Evolutionary conservation across 805 yeast genomes (phyloP).

Genomic region (Lachancea mirantina): DNA sequence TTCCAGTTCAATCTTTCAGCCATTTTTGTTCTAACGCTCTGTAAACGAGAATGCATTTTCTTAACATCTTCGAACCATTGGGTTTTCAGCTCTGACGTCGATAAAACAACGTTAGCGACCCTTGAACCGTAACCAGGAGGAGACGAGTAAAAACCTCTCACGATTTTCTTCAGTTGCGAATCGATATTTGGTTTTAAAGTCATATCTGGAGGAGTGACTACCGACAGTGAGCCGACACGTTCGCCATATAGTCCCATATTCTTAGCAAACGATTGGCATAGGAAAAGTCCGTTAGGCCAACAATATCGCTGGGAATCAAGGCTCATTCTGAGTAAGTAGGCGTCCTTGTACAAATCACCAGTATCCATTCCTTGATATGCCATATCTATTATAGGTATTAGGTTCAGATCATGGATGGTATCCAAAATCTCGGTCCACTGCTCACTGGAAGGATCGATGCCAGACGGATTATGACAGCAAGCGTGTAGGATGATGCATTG

Average conservation of each 20-base stretch:
- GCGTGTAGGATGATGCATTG: constrained; percentile 69
- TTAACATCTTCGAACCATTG: constrained; percentile 82
- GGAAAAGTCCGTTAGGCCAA: constrained; percentile 44
- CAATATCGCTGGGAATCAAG: constrained; percentile 16
- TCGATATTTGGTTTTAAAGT: constrained; percentile 45
- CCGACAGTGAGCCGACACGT: constrained; percentile 74
- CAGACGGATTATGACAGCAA: constrained; percentile 96
- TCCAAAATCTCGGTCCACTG: constrained; percentile 76
- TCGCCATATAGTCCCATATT: constrained; percentile 95
- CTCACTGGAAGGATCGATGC: constrained; percentile 76
- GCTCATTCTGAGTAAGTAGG: constrained; percentile 41
- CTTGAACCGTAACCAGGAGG: constrained; percentile 95
- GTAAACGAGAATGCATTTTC: constrained; percentile 72
- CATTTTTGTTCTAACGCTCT: constrained; percentile 59
- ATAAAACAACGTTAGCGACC: constrained; percentile 71
- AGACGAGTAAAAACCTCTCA: constrained; percentile 83
- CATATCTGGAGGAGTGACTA: constrained; percentile 50
- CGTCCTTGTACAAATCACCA: constrained; percentile 73
- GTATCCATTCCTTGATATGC: constrained; percentile 95
- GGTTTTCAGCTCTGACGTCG: constrained; percentile 46
- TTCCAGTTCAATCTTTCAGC: constrained; percentile 71
- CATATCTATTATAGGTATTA: constrained; percentile 82
- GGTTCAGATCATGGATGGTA: constrained; percentile 47
- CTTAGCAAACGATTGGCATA: constrained; percentile 91
- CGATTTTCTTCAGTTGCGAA: constrained; percentile 76